Conservation (phyloP, 2,329 filamentous ascomycete genomes). For the Alternaria brassicae region DNA sequence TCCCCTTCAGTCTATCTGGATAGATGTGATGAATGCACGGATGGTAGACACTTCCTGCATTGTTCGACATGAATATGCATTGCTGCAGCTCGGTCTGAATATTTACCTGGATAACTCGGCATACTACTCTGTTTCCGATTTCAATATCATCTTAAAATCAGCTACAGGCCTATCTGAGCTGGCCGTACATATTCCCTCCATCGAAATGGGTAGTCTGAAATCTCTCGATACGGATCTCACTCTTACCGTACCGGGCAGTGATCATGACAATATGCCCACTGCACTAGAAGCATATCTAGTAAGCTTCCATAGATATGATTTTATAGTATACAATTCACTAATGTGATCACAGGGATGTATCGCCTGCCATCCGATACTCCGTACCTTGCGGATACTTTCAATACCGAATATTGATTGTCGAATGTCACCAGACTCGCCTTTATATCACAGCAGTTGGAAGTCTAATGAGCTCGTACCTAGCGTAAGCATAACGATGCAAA, state of each 20-base stretch:
- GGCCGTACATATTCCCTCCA: background rate
- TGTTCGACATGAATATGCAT: background rate
- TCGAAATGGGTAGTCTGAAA: background rate
- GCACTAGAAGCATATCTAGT: background rate
- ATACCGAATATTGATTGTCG: background rate
- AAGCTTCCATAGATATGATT: too few relatives aligned
- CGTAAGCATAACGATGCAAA: background rate
- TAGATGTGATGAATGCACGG: background rate
- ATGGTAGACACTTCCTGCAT: background rate
- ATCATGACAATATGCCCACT: background rate
- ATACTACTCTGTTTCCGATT: background rate
- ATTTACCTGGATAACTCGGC: background rate
- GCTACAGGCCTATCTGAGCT: background rate
- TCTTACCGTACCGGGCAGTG: background rate
- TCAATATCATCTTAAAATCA: background rate
- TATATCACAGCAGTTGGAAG: too few relatives aligned
- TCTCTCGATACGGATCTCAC: background rate
- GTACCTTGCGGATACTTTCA: background rate
- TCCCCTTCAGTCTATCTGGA: background rate
- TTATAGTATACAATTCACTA: background rate
- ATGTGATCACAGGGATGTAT: background rate
- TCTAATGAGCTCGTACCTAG: background rate
- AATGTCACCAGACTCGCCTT: background rate
- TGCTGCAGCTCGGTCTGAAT: background rate
- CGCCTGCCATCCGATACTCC: background rate